Evolutionary conservation across 106 monocot genomes (phyloP).

Genomic region (Alisma plantagoaquatica): DNA sequence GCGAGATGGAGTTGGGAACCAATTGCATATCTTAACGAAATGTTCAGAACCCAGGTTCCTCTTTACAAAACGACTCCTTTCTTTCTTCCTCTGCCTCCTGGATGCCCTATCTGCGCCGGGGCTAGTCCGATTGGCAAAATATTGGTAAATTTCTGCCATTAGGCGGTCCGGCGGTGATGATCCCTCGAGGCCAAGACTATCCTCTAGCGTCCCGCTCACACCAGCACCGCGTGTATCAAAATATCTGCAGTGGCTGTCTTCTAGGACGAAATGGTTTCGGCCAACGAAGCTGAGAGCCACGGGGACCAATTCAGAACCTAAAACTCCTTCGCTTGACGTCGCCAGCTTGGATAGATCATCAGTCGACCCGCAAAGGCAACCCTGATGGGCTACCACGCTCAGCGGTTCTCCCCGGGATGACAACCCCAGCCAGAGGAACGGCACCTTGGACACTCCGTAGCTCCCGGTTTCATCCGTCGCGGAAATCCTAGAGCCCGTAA

Average conservation of each 20-base stretch:
- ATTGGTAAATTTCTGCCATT: constrained; percentile 72
- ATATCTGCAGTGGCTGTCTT: constrained; percentile 22
- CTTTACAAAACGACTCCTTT: constrained; percentile 35
- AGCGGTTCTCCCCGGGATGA: constrained; percentile 5
- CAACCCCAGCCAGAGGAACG: constrained; percentile 62
- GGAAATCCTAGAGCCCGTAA: constrained; percentile 40
- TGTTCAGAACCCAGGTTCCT: constrained; percentile 47
- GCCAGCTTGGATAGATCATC: not conserved
- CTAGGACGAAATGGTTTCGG: constrained; percentile 60
- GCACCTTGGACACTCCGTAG: constrained; percentile 39
- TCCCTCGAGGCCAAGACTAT: constrained; percentile 11
- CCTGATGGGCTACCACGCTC: too few species aligned
- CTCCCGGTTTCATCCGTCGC: constrained; percentile 23
- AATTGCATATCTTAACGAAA: constrained; percentile 58
- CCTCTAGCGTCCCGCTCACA: constrained; percentile 9
- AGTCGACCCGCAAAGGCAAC: too few species aligned
- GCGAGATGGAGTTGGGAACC: constrained; percentile 36
- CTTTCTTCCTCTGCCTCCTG: constrained; percentile 62
- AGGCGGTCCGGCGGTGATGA: constrained; percentile 55
- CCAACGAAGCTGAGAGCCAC: constrained; percentile 64
- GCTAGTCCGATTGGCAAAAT: constrained; percentile 84
- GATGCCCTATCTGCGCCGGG: constrained; percentile 42
- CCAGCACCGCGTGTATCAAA: constrained; percentile 1
- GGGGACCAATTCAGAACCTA: constrained; percentile 32
- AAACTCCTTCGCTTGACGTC: not conserved